Evolutionary conservation across 2,329 filamentous ascomycete genomes (phyloP).

Genomic region (Fusarium denticulatum): DNA sequence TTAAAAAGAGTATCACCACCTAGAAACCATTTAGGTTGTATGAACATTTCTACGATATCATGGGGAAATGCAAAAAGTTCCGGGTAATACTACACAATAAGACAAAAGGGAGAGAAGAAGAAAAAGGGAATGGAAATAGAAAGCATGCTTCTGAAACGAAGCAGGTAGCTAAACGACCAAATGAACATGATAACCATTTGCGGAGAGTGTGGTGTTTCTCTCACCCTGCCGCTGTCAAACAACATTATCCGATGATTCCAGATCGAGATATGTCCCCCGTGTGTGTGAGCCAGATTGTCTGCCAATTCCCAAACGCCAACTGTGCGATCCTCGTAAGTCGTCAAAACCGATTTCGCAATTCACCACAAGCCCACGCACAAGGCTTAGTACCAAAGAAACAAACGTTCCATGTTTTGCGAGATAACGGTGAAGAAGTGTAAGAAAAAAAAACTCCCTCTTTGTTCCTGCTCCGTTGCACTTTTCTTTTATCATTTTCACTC

Average conservation of each 20-base stretch:
- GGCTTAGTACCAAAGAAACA: constrained; percentile 27
- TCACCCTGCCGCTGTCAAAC: constrained; percentile 28
- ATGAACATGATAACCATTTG: constrained; percentile 36
- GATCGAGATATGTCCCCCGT: constrained; percentile 37
- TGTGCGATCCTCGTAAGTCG: constrained; percentile 45
- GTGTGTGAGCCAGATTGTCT: constrained; percentile 42
- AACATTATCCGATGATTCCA: constrained; percentile 36
- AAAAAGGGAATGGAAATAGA: constrained; percentile 23
- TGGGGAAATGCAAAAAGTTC: constrained; percentile 2
- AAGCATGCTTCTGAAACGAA: constrained; percentile 29
- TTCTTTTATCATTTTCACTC: constrained; percentile 6
- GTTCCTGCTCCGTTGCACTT: background rate
- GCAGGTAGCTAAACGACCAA: constrained; percentile 37
- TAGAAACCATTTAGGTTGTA: background rate
- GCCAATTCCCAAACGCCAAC: constrained; percentile 45
- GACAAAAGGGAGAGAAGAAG: background rate
- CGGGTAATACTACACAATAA: constrained; percentile 8
- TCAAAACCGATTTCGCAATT: constrained; percentile 39
- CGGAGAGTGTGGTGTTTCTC: constrained; percentile 19
- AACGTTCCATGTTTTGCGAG: constrained; percentile 17
- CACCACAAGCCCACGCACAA: constrained; percentile 27
- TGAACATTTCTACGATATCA: constrained; percentile 2
- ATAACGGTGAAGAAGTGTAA: background rate
- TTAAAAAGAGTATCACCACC: constrained; percentile 31
- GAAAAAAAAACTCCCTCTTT: background rate